Conservation (phyloP, 2,329 filamentous ascomycete species). For the Penicillium sp. region DNA sequence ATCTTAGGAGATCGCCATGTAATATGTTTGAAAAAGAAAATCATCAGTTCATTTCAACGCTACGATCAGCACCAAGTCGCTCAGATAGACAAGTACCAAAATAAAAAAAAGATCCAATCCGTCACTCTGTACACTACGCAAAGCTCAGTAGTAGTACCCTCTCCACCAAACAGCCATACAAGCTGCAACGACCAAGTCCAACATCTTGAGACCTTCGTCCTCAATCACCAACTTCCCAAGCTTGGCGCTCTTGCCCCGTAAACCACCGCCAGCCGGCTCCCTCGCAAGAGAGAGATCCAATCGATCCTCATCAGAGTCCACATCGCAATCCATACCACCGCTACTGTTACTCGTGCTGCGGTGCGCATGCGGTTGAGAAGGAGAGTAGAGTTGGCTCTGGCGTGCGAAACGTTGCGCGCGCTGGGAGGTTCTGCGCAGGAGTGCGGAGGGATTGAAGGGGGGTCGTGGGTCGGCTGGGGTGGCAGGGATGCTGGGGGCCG, state of each 20-base stretch:
- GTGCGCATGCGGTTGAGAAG: slow-evolving; percentile 3
- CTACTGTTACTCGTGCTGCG: slow-evolving; percentile 23
- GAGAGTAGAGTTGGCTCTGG: slow-evolving; percentile 16
- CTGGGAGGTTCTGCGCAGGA: slow-evolving; percentile 32
- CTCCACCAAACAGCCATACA: slow-evolving; percentile 95
- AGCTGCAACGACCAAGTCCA: slow-evolving; percentile 86
- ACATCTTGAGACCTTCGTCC: slow-evolving; percentile 90
- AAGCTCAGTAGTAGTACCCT: slow-evolving; percentile 61
- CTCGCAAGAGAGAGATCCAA: slow-evolving; percentile 76
- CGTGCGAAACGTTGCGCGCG: slow-evolving; percentile 19
- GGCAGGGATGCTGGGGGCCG: slow-evolving; percentile 15
- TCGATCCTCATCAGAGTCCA: slow-evolving; percentile 43
- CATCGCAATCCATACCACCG: slow-evolving; percentile 12
- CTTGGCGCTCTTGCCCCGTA: slow-evolving; percentile 83
- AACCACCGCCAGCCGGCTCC: slow-evolving; percentile 84
- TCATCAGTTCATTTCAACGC: slow-evolving; percentile 1
- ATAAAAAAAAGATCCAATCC: not conserved
- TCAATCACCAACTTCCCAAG: slow-evolving; percentile 89
- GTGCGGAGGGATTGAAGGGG: slow-evolving; percentile 33
- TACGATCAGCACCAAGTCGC: not conserved
- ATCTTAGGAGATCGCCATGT: too few relatives aligned
- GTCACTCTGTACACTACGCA: not conserved
- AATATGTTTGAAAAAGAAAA: not conserved
- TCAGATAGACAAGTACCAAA: not conserved
- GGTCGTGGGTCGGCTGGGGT: slow-evolving; percentile 21